Evolutionary conservation across 257 asterid genomes (phyloP).

Genomic region (Solanum etuberosum): DNA sequence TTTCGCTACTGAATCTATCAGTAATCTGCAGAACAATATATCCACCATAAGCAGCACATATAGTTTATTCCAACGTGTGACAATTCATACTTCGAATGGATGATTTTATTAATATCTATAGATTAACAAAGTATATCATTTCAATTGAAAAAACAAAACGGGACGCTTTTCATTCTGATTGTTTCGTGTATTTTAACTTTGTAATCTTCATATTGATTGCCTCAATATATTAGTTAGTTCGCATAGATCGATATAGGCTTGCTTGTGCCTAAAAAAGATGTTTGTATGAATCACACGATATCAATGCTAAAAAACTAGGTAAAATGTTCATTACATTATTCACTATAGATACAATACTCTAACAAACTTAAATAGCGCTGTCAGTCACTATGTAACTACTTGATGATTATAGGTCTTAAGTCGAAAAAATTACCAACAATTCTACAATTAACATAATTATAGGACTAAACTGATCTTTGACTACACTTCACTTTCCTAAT

Average conservation of each 20-base stretch:
- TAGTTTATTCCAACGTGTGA: neutral
- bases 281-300: neutral
- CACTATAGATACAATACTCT: neutral
- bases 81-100: neutral
- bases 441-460: neutral
- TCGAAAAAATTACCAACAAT: neutral
- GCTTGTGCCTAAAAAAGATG: neutral
- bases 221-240: neutral
- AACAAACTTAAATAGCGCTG: neutral
- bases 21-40: constrained; percentile 41
- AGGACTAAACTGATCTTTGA: neutral
- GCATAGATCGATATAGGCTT: neutral
- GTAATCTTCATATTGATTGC: neutral
- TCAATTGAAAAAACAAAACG: neutral
- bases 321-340: neutral
- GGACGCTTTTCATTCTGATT: neutral
- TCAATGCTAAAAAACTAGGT: neutral
- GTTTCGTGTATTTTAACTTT: neutral
- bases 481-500: neutral
- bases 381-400: neutral
- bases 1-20: constrained; percentile 31
- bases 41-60: neutral
- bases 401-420: neutral
- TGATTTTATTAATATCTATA: neutral
- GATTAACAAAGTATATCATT: neutral